Conservation (phyloP, 1,139 yeast species). For the Hemisphaericaspora lyxosophila region DNA sequence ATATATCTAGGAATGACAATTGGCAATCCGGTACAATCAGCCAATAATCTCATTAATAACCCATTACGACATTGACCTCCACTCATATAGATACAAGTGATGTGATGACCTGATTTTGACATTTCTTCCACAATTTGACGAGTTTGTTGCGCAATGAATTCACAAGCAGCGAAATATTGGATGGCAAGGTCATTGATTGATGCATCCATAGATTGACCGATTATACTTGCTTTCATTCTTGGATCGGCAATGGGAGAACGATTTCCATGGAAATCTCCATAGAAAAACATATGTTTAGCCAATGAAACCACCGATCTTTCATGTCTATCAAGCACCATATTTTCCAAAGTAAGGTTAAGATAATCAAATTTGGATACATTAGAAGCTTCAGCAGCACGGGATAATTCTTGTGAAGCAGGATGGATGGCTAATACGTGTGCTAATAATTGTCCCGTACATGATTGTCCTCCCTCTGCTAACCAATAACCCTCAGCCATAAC, state of each 20-base stretch:
- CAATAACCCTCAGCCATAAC: conserved; percentile 85
- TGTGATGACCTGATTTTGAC: conserved; percentile 74
- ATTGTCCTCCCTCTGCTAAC: conserved; percentile 99
- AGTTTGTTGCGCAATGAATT: conserved; percentile 96
- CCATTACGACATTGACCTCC: conserved; percentile 98
- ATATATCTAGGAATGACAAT: conserved; percentile 90
- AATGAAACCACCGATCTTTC: conserved; percentile 75
- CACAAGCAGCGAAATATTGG: conserved; percentile 90
- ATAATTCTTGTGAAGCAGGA: conserved; percentile 78
- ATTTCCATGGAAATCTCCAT: conserved; percentile 96
- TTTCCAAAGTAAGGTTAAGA: conserved; percentile 71
- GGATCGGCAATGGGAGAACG: conserved; percentile 97
- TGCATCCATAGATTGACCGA: conserved; percentile 90
- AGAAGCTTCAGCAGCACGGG: conserved; percentile 60
- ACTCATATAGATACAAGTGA: conserved; percentile 78
- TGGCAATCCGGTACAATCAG: conserved; percentile 93
- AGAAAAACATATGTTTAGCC: conserved; percentile 83
- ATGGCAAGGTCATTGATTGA: conserved; percentile 82
- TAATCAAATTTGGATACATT: conserved; percentile 78
- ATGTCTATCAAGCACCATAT: conserved; percentile 52
- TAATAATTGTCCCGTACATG: conserved; percentile 91
- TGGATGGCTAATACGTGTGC: conserved; percentile 89
- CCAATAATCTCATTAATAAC: conserved; percentile 80
- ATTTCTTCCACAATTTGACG: conserved; percentile 89
- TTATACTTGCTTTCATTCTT: conserved; percentile 86